phyloP scores from a whole-genome alignment of 305 asterid genomes.

The Fraxinus ornus region DNA sequence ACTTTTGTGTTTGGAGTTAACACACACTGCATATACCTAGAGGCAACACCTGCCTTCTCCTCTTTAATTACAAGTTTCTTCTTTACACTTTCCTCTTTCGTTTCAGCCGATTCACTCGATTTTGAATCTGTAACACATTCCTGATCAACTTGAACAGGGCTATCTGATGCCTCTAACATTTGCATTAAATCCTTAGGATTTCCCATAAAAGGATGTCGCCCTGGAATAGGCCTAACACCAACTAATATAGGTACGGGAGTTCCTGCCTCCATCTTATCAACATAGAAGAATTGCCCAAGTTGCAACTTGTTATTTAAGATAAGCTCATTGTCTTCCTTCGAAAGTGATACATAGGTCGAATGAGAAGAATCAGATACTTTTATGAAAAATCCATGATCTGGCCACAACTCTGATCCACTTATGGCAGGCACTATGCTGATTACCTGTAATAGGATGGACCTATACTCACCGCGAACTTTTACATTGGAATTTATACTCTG shows the following conservation, averaged over 20 bases:
- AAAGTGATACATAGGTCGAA: constrained; percentile 65
- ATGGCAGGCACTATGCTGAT: constrained; percentile 87
- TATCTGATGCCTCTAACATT: constrained; percentile 51
- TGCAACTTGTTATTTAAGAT: constrained; percentile 76
- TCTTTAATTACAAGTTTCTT: constrained; percentile 76
- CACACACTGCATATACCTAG: constrained; percentile 79
- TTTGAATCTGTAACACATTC: constrained; percentile 24
- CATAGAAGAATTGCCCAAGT: constrained; percentile 75
- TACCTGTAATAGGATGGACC: constrained; percentile 69
- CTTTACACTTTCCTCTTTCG: constrained; percentile 39
- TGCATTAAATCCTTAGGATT: constrained; percentile 87
- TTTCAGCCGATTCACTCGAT: constrained; percentile 21
- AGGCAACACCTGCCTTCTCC: constrained; percentile 70
- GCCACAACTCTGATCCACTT: constrained; percentile 71
- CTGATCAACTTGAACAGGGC: constrained; percentile 25
- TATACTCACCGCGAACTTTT: constrained; percentile 63
- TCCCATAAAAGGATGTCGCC: constrained; percentile 77
- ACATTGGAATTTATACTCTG: constrained; percentile 60
- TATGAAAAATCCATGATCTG: constrained; percentile 77
- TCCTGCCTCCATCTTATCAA: constrained; percentile 65
- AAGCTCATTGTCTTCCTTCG: constrained; percentile 64
- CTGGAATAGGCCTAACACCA: constrained; percentile 74
- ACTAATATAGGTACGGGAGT: constrained; percentile 67
- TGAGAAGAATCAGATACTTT: constrained; percentile 91
- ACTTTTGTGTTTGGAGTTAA: constrained; percentile 43